Base-by-base conservation (phyloP, 139 green algal species). In the Haematococcus sp. region DNA sequence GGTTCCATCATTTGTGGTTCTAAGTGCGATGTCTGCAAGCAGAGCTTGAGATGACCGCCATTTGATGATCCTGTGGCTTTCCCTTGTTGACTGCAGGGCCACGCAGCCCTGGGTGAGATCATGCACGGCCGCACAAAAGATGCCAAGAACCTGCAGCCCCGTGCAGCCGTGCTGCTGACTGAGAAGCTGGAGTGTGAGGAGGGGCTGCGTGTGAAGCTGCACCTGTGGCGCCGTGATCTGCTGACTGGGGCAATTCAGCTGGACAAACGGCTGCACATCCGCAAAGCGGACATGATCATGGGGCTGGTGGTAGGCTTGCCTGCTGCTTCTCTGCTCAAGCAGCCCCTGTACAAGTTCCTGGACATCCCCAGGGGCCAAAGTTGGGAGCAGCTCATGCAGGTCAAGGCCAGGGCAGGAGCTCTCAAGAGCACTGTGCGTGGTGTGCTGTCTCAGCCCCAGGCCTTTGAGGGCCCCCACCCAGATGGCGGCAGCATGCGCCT, bases 401-500 rank as follows among this genome's bases (percentile, higher is more conserved):
- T 59, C 30, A 65, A 56, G 40, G 54, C 30, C 33, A 76, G 68
- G 58, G 49, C 52, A 23, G 46, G 58, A 22, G 43, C 58, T 19
- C 35, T 76, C 9, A 76, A 76, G 70, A 19, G 3, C 44, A n/a
- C 20, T 23, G 64, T 15, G 61, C 46, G 30, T 17, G 40, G 40
- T 49, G 40, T 49, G 11, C 40, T 49, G 40, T 49, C 40, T 49
- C 40, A 7, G 40, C 40, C 40, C 11, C 40, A 49, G 40, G 58
- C 70, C 16, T 76, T 76, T 44, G 43, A 63, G 70, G 70, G 70
- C 22, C 17, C 70, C 40, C 70, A 76, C 58, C 70, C 70, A 19
- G 70, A 76, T 43, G 70, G 70, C 19, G 70, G 70, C 59, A 63
- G 35, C 70, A 75, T 76, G 70, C 61, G 61, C n/a, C 34, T 76